Evolutionary conservation across 2,329 filamentous ascomycete species (phyloP), one percentile per base, ranked within the genome.

Genomic region (Penicillium sp.): DNA sequence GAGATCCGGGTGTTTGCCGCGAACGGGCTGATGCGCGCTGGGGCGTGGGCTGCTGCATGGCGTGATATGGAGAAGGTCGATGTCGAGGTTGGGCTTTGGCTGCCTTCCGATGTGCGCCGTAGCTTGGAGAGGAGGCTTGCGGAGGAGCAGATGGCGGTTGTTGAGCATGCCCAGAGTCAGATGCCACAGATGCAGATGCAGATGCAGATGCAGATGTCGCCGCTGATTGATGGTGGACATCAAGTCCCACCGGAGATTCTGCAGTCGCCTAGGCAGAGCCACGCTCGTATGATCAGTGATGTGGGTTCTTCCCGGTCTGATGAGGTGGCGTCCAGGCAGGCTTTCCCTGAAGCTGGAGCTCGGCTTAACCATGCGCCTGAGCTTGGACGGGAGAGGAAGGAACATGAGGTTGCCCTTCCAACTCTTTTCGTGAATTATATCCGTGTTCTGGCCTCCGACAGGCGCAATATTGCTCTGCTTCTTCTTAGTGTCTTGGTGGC

Each of bases 11-110:
- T 97, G 1, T 98, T 91, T 63, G 93, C 93, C 1, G 91, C 89
- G 45, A 98, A 97, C 67, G 93, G 93, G 0, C 73, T 97, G 42
- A 95, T 98, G 88, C 81, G 83, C 51, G 84, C 88, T 5, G 88
- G 88, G 0, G 91, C 93, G 0, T 98, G 93, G 93, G 81, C 81
- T 4, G 90, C 90, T 2, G 91, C 88, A 51, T 98, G 91, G 91
- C 86, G 82, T 59, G 91, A 97, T 69, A 98, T 98, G 93, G 93
- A 98, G 71, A 81, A 91, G n/a, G 88, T 97, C 0, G 93, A 98
- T 63, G 87, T 95, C 1, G 91, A 97, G 68, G 81, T 98, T 45
- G 81, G 87, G 60, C 86, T 93, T 3, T 80, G 77, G 75, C 71
- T 83, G 24, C 74, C 75, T 2, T 74, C 78, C 3, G 73, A 77